phyloP scores from a whole-genome alignment of 1,284 basidiomycete genomes.

The Entoloma clypeatum region DNA sequence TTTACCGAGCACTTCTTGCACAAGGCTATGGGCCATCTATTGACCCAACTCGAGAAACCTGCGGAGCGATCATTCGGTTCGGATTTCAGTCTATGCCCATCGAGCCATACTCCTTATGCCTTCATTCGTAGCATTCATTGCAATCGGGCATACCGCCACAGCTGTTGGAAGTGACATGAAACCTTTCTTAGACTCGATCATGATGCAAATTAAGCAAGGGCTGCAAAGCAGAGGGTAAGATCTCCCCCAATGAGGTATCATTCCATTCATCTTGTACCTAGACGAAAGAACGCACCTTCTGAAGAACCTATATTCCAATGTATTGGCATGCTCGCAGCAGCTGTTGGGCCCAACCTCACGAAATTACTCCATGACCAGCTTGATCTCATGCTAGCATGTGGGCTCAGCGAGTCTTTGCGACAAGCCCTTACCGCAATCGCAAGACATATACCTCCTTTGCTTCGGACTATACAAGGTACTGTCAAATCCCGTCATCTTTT shows the following conservation, averaged over 20 bases:
- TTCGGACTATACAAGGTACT: constrained; percentile 89
- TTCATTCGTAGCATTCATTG: constrained; percentile 75
- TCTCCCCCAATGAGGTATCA: not conserved
- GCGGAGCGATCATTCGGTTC: constrained; percentile 85
- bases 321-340: constrained; percentile 91
- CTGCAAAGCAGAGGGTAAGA: constrained; percentile 81
- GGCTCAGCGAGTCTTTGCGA: constrained; percentile 86
- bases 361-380: constrained; percentile 95
- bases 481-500: not conserved
- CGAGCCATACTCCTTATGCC: constrained; percentile 11
- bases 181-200: constrained; percentile 90
- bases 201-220: constrained; percentile 87
- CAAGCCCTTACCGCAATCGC: constrained; percentile 88
- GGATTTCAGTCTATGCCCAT: constrained; percentile 12
- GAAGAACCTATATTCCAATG: constrained; percentile 99
- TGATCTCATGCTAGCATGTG: constrained; percentile 95
- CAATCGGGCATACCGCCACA: constrained; percentile 92
- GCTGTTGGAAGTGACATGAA: constrained; percentile 95
- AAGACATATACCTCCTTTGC: constrained; percentile 83
- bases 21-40: constrained; percentile 87
- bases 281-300: constrained; percentile 89
- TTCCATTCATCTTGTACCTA: constrained; percentile 28
- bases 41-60: constrained; percentile 86
- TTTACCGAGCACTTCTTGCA: constrained; percentile 89
- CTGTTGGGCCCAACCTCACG: constrained; percentile 95